Conservation (phyloP, 1,139 yeast genomes). For the Yamadazyma buinensis region DNA sequence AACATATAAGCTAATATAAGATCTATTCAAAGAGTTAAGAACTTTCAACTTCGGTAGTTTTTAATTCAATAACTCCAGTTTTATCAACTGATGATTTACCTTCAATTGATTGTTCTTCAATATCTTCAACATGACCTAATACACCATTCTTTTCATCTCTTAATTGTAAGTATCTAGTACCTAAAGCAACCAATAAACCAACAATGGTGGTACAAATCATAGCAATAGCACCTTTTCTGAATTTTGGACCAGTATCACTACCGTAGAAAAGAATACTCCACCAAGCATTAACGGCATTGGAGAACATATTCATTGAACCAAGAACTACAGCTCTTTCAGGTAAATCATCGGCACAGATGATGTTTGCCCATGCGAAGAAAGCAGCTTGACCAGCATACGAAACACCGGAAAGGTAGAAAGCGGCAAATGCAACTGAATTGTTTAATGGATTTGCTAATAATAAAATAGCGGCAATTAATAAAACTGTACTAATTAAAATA, state of each 20-base stretch:
- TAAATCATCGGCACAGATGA: slow-evolving; percentile 49
- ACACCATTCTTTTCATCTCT: slow-evolving; percentile 24
- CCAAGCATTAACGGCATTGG: slow-evolving; percentile 62
- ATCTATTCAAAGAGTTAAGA: too few species aligned
- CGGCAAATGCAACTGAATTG: slow-evolving; percentile 40
- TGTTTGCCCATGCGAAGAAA: slow-evolving; percentile 60
- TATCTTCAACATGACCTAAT: slow-evolving; percentile 9
- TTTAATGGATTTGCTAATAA: slow-evolving; percentile 25
- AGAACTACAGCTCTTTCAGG: slow-evolving; percentile 56
- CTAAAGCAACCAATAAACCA: slow-evolving; percentile 18
- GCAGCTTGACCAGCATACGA: slow-evolving; percentile 57
- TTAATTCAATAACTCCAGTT: background rate
- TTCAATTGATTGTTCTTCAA: slow-evolving; percentile 10
- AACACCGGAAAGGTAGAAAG: slow-evolving; percentile 52
- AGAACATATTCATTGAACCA: slow-evolving; percentile 63
- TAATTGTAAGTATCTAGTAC: slow-evolving; percentile 30
- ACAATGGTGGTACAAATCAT: slow-evolving; percentile 47
- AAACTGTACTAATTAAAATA: slow-evolving; percentile 31
- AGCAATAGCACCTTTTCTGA: slow-evolving; percentile 52
- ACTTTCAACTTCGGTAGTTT: slow-evolving; percentile 2
- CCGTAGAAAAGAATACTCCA: slow-evolving; percentile 53
- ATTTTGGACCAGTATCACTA: slow-evolving; percentile 49
- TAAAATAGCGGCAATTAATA: slow-evolving; percentile 45
- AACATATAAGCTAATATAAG: too few species aligned
- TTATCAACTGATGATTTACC: background rate